These are phyloP conservation scores for Daldinia sp. DNA, from an alignment of 2,329 filamentous ascomycete genomes.

Conservation along the genomic window DNA sequence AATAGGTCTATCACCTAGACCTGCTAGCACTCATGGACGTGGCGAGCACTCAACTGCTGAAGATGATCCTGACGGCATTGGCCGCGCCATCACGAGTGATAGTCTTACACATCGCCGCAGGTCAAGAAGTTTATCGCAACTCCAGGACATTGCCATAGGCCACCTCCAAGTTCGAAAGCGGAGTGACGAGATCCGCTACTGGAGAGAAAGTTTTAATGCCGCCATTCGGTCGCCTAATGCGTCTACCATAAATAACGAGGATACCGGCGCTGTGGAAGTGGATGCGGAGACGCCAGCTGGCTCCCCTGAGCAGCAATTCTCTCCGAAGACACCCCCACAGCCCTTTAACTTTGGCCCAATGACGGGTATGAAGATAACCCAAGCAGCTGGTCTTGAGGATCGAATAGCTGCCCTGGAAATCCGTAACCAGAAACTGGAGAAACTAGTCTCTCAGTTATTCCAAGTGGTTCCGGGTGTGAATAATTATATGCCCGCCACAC, in stretches of 20 bases:
- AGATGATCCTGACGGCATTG: constrained; percentile 67
- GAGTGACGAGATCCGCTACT: constrained; percentile 73
- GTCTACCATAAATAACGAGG: constrained; percentile 58
- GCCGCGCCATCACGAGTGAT: constrained; percentile 72
- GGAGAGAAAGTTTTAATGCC: constrained; percentile 70
- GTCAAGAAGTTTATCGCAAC: constrained; percentile 70
- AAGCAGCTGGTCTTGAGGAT: constrained; percentile 65
- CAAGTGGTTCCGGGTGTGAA: constrained; percentile 59
- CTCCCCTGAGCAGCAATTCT: constrained; percentile 51
- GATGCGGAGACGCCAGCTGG: constrained; percentile 53
- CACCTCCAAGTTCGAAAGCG: constrained; percentile 60
- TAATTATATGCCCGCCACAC: constrained; percentile 48
- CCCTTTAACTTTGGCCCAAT: constrained; percentile 68
- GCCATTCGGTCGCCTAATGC: constrained; percentile 65
- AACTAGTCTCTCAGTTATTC: constrained; percentile 63
- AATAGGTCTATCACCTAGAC: constrained; percentile 69
- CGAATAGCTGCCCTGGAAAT: constrained; percentile 65
- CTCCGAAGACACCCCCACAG: constrained; percentile 58
- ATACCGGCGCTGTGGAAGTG: constrained; percentile 38
- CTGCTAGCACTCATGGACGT: constrained; percentile 69
- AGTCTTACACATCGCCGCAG: constrained; percentile 63
- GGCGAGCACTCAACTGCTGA: constrained; percentile 54
- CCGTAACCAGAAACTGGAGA: constrained; percentile 66
- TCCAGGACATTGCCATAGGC: constrained; percentile 57
- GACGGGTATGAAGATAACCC: constrained; percentile 68